Evolutionary conservation across 805 yeast species (phyloP), one percentile per base, ranked within the genome.

Genomic region (Candida hungchunana): DNA sequence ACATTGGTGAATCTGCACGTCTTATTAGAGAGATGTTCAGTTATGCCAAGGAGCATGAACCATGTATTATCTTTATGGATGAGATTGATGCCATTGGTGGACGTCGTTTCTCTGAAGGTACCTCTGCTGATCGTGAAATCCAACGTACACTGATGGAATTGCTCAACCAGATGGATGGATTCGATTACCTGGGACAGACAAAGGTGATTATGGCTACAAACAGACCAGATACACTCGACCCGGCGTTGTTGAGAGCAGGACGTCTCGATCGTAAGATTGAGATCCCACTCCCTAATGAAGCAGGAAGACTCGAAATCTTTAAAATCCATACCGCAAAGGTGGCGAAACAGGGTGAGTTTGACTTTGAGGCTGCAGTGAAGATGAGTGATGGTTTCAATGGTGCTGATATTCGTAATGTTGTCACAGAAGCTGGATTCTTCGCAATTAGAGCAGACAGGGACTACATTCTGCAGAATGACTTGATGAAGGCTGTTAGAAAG

Each of bases 351-450:
- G 98, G 98, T 46, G 97, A 93, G 50, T 84, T 93, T 61, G 98
- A 93, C 67, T 88, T 86, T 53, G 97, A 93, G 66, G 95, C 96
- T 12, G 83, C 87, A 23, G 97, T 90, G 26, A 93, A 93, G 67
- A 93, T 93, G 97, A 83, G 95, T 62, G 98, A 90, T 64, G 97
- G 97, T 2, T 93, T 93, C 66, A 90, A 90, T 63, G 98, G 98
- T 68, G 97, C 97, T 6, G 98, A 90, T 72, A 82, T 90, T 51
- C 79, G 98, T 62, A 90, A 90, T 59, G 96, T 93, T 41, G 75
- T 89, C 22, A 90, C 98, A n/a, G 98, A 90, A 67, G 96, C 97
- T 18, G 98, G 98, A 3, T 93, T 93, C 66, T 87, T 89, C 51
- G 97, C 98, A 36, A 93, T 93, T 51, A 78, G 98, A 66, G 97